phyloP scores from a whole-genome alignment of 2,329 filamentous ascomycete species.

The Alternaria triticina region DNA sequence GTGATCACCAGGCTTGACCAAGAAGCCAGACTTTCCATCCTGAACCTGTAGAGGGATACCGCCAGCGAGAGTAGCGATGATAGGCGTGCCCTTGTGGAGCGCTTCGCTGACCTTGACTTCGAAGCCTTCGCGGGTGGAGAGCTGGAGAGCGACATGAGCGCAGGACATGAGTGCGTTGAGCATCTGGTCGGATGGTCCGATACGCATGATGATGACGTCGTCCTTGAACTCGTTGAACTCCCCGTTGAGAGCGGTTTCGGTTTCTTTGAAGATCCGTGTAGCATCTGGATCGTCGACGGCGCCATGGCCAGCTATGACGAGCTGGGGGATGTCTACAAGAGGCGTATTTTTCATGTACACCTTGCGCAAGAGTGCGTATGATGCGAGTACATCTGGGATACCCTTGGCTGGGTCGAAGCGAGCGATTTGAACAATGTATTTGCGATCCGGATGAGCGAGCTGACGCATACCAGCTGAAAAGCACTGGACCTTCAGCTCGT shows the following conservation, averaged over 20 bases:
- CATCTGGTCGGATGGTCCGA: constrained; percentile 79
- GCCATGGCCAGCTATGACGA: constrained; percentile 79
- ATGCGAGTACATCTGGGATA: constrained; percentile 76
- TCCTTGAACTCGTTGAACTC: constrained; percentile 57
- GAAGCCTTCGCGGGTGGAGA: constrained; percentile 82
- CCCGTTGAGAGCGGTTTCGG: constrained; percentile 69
- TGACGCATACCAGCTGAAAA: constrained; percentile 65
- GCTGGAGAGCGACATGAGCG: constrained; percentile 75
- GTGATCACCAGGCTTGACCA: constrained; percentile 74
- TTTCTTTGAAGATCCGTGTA: constrained; percentile 73
- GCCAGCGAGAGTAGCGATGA: constrained; percentile 77
- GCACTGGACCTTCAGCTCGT: constrained; percentile 72
- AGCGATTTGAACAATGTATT: constrained; percentile 81
- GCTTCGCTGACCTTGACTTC: constrained; percentile 88
- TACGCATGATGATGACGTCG: constrained; percentile 76
- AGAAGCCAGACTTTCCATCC: constrained; percentile 72
- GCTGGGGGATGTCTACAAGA: constrained; percentile 66
- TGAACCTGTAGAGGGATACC: constrained; percentile 82
- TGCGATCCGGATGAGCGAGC: constrained; percentile 64
- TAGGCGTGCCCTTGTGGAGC: constrained; percentile 77
- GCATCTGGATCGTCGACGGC: constrained; percentile 84
- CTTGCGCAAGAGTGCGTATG: constrained; percentile 75
- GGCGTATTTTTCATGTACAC: constrained; percentile 61
- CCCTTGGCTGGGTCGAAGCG: constrained; percentile 86
- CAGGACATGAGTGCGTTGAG: constrained; percentile 78